Evolutionary conservation across 768 basidiomycete genomes (phyloP).

Genomic region (Terana coerulea): DNA sequence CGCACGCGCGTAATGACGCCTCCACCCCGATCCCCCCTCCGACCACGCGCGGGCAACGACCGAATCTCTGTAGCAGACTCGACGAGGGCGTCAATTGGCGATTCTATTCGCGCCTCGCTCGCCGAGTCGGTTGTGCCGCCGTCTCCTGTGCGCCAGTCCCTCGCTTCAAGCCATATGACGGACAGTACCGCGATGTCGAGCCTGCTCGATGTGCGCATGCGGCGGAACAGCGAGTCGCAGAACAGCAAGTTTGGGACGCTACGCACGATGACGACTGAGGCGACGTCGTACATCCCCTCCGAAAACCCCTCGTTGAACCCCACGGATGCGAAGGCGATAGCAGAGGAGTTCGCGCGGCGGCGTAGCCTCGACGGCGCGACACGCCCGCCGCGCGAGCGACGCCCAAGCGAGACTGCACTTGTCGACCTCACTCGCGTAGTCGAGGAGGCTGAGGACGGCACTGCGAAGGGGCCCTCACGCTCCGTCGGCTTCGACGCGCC

Average conservation of each 20-base stretch:
- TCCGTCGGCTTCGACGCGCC: constrained; percentile 11
- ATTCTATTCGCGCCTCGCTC: constrained; percentile 33
- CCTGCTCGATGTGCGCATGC: constrained; percentile 31
- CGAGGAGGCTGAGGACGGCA: constrained; percentile 59
- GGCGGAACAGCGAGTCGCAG: constrained; percentile 36
- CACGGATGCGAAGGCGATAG: constrained; percentile 57
- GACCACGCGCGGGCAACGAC: constrained; percentile 31
- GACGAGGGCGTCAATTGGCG: constrained; percentile 30
- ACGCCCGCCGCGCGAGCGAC: constrained; percentile 46
- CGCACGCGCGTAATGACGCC: constrained; percentile 35
- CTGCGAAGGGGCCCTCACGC: constrained; percentile 27
- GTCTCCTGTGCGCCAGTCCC: constrained; percentile 51
- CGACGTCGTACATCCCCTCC: constrained; percentile 52
- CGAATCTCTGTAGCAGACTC: constrained; percentile 27
- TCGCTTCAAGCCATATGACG: constrained; percentile 58
- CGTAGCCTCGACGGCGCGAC: constrained; percentile 19
- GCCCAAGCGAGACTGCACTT: constrained; percentile 56
- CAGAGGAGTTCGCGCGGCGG: constrained; percentile 38
- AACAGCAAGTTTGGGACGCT: constrained; percentile 73
- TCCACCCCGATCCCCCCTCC: constrained; percentile 52
- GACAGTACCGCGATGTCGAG: constrained; percentile 58
- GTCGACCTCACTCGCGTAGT: constrained; percentile 64
- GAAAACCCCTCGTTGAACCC: constrained; percentile 63
- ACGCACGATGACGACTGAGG: constrained; percentile 77
- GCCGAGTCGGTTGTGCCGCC: constrained; percentile 26